These are phyloP conservation scores for Aegilops bicornis DNA, from an alignment of 176 grass and related monocot species.

Conservation along the genomic window DNA sequence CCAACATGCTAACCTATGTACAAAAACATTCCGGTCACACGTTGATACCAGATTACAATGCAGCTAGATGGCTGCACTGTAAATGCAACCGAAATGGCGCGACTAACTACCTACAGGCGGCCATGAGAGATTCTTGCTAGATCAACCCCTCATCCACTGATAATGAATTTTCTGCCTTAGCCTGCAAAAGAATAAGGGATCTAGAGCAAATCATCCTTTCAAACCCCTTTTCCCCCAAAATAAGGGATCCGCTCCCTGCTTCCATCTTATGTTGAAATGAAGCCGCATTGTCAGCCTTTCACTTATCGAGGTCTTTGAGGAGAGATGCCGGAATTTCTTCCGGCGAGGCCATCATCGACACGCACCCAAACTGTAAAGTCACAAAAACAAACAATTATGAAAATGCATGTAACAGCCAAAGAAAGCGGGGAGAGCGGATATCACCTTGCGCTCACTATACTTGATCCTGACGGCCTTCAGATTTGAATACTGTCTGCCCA, in stretches of 20 bases:
- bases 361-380: conserved; percentile 28
- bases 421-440: background rate
- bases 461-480: conserved; percentile 31
- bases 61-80: background rate
- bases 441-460: conserved; percentile 11
- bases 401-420: background rate
- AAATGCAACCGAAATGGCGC: background rate
- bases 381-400: background rate
- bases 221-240: background rate
- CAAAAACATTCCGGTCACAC: background rate
- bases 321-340: conserved; percentile 19
- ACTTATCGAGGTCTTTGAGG: conserved; percentile 24
- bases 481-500: conserved; percentile 21
- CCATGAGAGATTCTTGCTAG: background rate
- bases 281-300: background rate
- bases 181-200: background rate
- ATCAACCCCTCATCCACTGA: background rate
- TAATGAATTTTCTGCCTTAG: background rate
- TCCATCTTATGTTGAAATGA: background rate
- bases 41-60: background rate
- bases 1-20: background rate
- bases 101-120: conserved; percentile 1
- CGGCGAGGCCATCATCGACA: conserved; percentile 20
- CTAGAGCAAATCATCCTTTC: background rate
- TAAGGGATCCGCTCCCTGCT: background rate